phyloP scores from a whole-genome alignment of 257 asterid species.

The Nicotiana attenuata region DNA sequence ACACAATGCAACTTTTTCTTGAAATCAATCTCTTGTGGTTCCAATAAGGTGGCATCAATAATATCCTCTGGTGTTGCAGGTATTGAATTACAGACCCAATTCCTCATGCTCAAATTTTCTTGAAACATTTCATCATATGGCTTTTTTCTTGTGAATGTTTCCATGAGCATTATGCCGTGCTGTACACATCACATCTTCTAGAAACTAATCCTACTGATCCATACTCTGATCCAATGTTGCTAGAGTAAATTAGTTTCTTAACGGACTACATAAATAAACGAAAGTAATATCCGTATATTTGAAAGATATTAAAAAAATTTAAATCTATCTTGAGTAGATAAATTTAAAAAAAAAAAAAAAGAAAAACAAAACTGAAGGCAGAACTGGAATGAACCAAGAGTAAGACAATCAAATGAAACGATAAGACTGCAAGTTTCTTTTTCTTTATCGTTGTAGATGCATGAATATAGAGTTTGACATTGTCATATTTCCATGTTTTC shows the following conservation, averaged over 20 bases:
- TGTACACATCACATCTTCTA: constrained; percentile 3
- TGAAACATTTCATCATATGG: neutral
- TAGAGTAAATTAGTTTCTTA: neutral
- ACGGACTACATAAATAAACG: neutral
- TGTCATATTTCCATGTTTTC: no score
- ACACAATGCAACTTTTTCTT: neutral
- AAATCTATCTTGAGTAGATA: neutral
- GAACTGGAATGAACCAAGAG: neutral
- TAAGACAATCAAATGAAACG: no score
- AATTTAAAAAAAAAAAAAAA: no score
- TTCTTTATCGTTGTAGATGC: no score
- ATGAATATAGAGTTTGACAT: no score
- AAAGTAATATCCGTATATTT: neutral
- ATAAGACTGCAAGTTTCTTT: no score
- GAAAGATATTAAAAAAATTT: no score
- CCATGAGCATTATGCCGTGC: constrained; percentile 12
- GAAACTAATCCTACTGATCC: neutral
- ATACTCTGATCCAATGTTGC: neutral
- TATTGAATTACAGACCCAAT: neutral
- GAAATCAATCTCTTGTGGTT: neutral
- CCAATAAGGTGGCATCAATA: neutral
- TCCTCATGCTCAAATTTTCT: constrained; percentile 1
- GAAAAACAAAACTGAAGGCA: neutral
- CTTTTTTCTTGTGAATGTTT: neutral
- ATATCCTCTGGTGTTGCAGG: neutral